Conservation (phyloP, 2,329 filamentous ascomycete genomes). For the Claviceps digitariae region DNA sequence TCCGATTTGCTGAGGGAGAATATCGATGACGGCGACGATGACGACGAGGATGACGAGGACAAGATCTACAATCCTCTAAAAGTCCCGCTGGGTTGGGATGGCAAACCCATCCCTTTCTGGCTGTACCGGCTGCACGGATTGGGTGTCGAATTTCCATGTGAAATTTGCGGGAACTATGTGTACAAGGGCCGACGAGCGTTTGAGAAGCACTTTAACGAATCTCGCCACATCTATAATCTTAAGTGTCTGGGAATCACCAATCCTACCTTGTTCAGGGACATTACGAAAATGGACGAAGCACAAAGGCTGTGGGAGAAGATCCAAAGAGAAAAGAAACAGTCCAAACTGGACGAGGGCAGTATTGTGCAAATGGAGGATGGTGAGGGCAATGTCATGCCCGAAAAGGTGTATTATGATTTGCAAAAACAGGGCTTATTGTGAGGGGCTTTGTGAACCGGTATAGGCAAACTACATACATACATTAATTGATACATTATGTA, state of each 20-base stretch:
- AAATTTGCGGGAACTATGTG: slow-evolving; percentile 97
- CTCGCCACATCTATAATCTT: slow-evolving; percentile 81
- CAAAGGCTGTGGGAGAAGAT: slow-evolving; percentile 87
- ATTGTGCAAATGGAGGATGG: slow-evolving; percentile 98
- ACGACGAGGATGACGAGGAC: slow-evolving; percentile 69
- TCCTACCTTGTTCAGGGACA: slow-evolving; percentile 82
- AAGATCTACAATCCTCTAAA: slow-evolving; percentile 96
- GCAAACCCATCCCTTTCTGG: slow-evolving; percentile 98
- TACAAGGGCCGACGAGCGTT: slow-evolving; percentile 95
- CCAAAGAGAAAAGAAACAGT: slow-evolving; percentile 68
- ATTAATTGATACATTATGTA: no score
- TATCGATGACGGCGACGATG: slow-evolving; percentile 46
- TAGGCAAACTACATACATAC: no score
- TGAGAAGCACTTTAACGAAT: slow-evolving; percentile 97
- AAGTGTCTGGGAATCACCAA: slow-evolving; percentile 91
- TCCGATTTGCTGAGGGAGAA: slow-evolving; percentile 18
- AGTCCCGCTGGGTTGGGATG: slow-evolving; percentile 90
- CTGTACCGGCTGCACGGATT: slow-evolving; percentile 93
- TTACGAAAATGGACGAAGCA: slow-evolving; percentile 83
- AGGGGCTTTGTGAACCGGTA: slow-evolving; percentile 5
- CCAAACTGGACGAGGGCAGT: slow-evolving; percentile 61
- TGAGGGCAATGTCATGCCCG: slow-evolving; percentile 96
- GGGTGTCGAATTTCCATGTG: slow-evolving; percentile 87
- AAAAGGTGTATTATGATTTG: slow-evolving; percentile 94
- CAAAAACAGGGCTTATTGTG: slow-evolving; percentile 80